Base-by-base conservation (phyloP, 805 yeast species). In the Starmerella stigmatis region DNA sequence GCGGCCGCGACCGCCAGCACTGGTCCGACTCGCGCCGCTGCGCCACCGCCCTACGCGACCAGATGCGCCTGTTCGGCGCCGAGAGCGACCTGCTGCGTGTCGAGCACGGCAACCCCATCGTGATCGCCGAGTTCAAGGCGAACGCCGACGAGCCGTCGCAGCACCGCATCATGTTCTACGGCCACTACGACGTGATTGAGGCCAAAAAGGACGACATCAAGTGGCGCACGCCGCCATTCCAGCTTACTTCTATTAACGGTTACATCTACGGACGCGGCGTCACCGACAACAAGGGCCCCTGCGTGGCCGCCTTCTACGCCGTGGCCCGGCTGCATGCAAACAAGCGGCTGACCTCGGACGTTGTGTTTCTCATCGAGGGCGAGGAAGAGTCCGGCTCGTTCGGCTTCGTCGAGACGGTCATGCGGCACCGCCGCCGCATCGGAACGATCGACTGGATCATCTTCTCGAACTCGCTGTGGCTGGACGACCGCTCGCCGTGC, bases 211-310 rank as follows among this genome's bases (percentile, higher is more conserved):
- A 68, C 5, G 69, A 69, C 25, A 22, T 37, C 17, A 44, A 46
- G 35, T 89, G 97, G 96, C 60, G 68, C 8, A 74, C 92, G 0
- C 79, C 81, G 50, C 97, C 97, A 0, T 92, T 81, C 60, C 64
- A 65, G 19, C 61, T 92, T 59, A 73, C 81, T 0, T 81, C 94
- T 3, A 71, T 73, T 48, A 81, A 89, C 60, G 97, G 97, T 0
- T 86, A 80, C 56, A 59, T 89, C 48, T 82, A 83, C 56, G 97
- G 89, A 1, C 73, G 98, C 59, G 98, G 98, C 46, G 92, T 81
- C 0, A 78, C 92, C 37, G 98, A 89, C 59, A 92, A 89, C 62
- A 89, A 89, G 61, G 98, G 98, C 0, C 98, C 98, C 0, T 66
- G 82, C 8, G 64, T 86, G 11, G 94, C 96, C 2, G 80, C 96